Evolutionary conservation across 2,329 filamentous ascomycete genomes (phyloP), one percentile per base, ranked within the genome.

Genomic region (Colletotrichum paranaense): DNA sequence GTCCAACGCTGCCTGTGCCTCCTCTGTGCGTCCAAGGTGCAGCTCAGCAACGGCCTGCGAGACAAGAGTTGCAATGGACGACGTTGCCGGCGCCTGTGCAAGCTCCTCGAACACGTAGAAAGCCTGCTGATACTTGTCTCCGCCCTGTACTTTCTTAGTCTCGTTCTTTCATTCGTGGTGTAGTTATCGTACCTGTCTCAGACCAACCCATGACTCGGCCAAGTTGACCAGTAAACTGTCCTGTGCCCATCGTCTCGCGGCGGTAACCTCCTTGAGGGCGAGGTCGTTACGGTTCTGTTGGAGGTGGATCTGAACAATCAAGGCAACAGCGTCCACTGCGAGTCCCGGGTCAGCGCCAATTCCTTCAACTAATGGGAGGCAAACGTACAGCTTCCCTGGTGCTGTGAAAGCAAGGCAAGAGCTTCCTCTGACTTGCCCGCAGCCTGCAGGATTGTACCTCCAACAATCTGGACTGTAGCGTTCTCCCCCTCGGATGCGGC

Each of bases 71-170:
- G 92, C 88, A 65, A 92, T 88, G 19, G 94, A 94, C 62, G 94
- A 92, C 22, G 94, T 95, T 38, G 94, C 92, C 2, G 95, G 93
- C 32, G 94, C 92, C 80, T 97, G 94, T 5, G 97, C 96, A 62
- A 98, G 90, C 84, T 99, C 97, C 84, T 98, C 96, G 80, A 95
- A 98, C 74, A 98, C 96, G 87, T 99, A 98, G 84, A 97, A 98
- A 22, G 96, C 93, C 80, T 97, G 94, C 80, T 98, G 97, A 84
- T 98, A 98, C 82, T 95, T 97, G 78, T 98, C 95, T 77, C 95
- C 95, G 80, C 96, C 96, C 93, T 97, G 74, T 30, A 67, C 7
- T 42, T 38, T 52, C 72, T 86, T 76, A 83, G 79, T 76, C 74
- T 26, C 46, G 67, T 53, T 30, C 49, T 28, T 32, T 58, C 35